These are phyloP conservation scores for Alternaria novae-zelandiae DNA, from an alignment of 2,329 filamentous ascomycete species.

Conservation along the genomic window DNA sequence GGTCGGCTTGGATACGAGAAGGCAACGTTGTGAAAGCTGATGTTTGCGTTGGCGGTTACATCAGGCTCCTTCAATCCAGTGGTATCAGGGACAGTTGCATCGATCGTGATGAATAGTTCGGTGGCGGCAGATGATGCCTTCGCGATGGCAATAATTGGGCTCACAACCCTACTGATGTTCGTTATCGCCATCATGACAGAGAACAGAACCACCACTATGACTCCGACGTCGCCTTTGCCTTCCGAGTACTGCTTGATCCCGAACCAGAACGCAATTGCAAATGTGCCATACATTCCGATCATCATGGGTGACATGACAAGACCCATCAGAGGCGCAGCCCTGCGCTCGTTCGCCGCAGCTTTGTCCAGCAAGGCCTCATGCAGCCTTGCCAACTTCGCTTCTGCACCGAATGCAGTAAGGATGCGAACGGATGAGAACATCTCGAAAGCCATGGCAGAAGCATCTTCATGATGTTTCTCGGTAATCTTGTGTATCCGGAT, in stretches of 20 bases:
- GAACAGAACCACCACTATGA: slow-evolving; percentile 48
- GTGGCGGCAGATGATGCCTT: slow-evolving; percentile 46
- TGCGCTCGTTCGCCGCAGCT: slow-evolving; percentile 36
- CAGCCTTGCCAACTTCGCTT: slow-evolving; percentile 40
- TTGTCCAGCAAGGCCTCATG: slow-evolving; percentile 37
- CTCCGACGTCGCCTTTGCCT: slow-evolving; percentile 37
- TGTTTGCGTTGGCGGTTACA: slow-evolving; percentile 44
- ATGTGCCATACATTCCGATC: slow-evolving; percentile 46
- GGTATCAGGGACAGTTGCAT: slow-evolving; percentile 35
- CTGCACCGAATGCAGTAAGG: slow-evolving; percentile 47
- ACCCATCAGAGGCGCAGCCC: slow-evolving; percentile 40
- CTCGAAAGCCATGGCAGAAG: slow-evolving; percentile 47
- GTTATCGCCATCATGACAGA: slow-evolving; percentile 48
- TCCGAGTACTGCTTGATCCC: slow-evolving; percentile 44
- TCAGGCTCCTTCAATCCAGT: slow-evolving; percentile 46
- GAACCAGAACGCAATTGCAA: slow-evolving; percentile 50
- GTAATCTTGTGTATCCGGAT: slow-evolving; percentile 43
- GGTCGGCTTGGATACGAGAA: slow-evolving; percentile 58
- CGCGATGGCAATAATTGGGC: slow-evolving; percentile 41
- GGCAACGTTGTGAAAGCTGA: slow-evolving; percentile 39
- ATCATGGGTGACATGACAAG: slow-evolving; percentile 44
- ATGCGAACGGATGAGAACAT: slow-evolving; percentile 49
- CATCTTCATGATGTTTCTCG: slow-evolving; percentile 40
- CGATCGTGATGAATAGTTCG: slow-evolving; percentile 47
- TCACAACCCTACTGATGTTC: slow-evolving; percentile 40